A percentile compares a stretch with the other conserved stretches of the same genome.
These are phyloP conservation scores for Ceratorhiza oryzae-sativae DNA, from an alignment of 1,284 basidiomycete genomes.

Conservation along the genomic window DNA sequence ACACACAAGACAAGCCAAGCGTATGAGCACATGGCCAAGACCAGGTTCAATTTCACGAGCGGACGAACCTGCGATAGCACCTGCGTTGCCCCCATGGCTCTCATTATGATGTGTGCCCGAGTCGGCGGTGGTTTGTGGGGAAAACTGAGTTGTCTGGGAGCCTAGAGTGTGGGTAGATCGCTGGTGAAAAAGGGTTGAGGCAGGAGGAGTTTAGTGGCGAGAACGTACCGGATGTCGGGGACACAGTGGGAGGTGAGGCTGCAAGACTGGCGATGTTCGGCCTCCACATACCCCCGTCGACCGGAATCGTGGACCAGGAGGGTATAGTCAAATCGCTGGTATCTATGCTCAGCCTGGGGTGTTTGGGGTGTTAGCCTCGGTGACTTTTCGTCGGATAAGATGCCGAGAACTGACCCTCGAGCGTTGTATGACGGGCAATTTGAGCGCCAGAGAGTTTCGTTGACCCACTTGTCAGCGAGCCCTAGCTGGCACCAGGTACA, in stretches of 20 bases:
- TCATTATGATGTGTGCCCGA: not conserved
- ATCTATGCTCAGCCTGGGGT: conserved; percentile 24
- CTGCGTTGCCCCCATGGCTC: conserved; percentile 10
- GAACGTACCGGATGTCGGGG: conserved; percentile 9
- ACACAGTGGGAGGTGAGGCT: conserved; percentile 14
- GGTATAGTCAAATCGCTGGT: conserved; percentile 25
- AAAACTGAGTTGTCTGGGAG: conserved; percentile 1
- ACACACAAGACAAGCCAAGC: no score
- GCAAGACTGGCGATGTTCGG: conserved; percentile 34
- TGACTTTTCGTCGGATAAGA: no score
- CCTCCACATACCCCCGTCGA: conserved; percentile 32
- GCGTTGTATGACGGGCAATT: conserved; percentile 33
- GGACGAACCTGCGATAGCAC: conserved; percentile 32
- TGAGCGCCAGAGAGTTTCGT: conserved; percentile 32
- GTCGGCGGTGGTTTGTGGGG: conserved; percentile 30
- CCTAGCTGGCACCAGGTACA: conserved; percentile 39
- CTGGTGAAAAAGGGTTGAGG: not conserved
- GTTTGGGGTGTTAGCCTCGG: not conserved
- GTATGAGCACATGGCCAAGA: not conserved
- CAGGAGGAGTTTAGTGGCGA: not conserved
- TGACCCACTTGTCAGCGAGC: conserved; percentile 34
- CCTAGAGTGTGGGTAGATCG: not conserved
- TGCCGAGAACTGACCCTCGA: not conserved
- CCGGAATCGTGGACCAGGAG: conserved; percentile 28
- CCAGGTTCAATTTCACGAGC: not conserved